phyloP scores from a whole-genome alignment of 2,329 filamentous ascomycete genomes.

The Pseudogymnoascus sp. region DNA sequence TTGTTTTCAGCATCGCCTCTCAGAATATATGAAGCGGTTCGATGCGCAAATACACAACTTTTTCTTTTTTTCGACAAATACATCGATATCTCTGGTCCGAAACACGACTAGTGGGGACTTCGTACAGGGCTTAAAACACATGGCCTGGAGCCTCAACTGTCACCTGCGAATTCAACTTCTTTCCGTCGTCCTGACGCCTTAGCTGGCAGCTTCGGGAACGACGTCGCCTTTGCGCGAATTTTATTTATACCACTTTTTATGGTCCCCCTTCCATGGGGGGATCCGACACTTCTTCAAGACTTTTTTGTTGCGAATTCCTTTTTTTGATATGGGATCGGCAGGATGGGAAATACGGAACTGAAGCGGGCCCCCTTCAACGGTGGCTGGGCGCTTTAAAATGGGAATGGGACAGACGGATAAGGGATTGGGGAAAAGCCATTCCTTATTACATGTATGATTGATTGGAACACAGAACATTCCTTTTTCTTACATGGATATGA shows the following conservation, averaged over 20 bases:
- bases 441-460: not conserved
- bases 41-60: slow-evolving; percentile 1
- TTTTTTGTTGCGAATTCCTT: not conserved
- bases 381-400: slow-evolving; percentile 6
- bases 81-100: slow-evolving; percentile 2
- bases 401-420: not conserved
- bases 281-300: slow-evolving; percentile 2
- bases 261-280: not conserved
- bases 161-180: slow-evolving; percentile 6
- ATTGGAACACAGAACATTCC: not conserved
- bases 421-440: not conserved
- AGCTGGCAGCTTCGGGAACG: not conserved
- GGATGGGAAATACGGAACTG: not conserved
- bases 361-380: slow-evolving; percentile 4
- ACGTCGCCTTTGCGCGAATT: not conserved
- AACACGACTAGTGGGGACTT: slow-evolving; percentile 3
- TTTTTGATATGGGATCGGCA: slow-evolving; percentile 2
- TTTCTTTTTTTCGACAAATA: slow-evolving; percentile 1
- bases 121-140: slow-evolving; percentile 5
- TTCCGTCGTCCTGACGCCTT: not conserved
- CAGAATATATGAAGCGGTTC: not conserved
- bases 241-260: slow-evolving; percentile 9
- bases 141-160: slow-evolving; percentile 9
- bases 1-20: slow-evolving; percentile 6
- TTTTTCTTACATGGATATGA: not conserved